Evolutionary conservation across 805 yeast species (phyloP), one percentile per base, ranked within the genome.

Genomic region (Kodamaea kakaduensis): DNA sequence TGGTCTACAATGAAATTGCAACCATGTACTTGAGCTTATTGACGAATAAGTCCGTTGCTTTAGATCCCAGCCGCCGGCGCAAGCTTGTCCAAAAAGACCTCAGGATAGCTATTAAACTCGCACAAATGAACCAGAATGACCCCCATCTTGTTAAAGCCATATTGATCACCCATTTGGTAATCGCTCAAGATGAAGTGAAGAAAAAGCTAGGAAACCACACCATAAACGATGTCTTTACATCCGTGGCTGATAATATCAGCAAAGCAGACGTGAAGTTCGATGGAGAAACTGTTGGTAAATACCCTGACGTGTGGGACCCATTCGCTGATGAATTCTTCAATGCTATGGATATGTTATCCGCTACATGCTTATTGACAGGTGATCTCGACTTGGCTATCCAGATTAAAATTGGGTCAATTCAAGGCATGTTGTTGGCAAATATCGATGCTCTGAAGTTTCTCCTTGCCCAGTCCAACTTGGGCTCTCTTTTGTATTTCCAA

Each of bases 261-360:
- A 9, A 10, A 16, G 19, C 19, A 15, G 32, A n/a, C 12, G 26
- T 14, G n/a, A 21, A 21, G 22, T n/a, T 31, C 14, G 26, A 31
- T 14, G 17, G 9, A 14, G 33, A 31, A 7, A 10, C 18, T 3
- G 32, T 59, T 8, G 42, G 43, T 48, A 63, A 48, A 34, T 61
- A 67, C 50, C 73, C 67, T 25, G 71, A 69, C 32, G 75, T 77
- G 1, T 82, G 85, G 84, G 79, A 75, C 36, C 83, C 81, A 3
- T 88, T 84, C 54, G 66, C 79, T 23, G 85, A 82, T 38, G 96
- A 87, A 48, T 73, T 83, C 43, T 80, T 88, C 54, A 77, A 79
- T 37, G 81, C 86, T 1, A 69, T 90, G 57, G 95, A 88, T 47
- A 51, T 85, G 38, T 75, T 80, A 45, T 78, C 84, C 3, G 87